Conservation (phyloP, 148 eudicot species). For the Diospyros lotus region DNA sequence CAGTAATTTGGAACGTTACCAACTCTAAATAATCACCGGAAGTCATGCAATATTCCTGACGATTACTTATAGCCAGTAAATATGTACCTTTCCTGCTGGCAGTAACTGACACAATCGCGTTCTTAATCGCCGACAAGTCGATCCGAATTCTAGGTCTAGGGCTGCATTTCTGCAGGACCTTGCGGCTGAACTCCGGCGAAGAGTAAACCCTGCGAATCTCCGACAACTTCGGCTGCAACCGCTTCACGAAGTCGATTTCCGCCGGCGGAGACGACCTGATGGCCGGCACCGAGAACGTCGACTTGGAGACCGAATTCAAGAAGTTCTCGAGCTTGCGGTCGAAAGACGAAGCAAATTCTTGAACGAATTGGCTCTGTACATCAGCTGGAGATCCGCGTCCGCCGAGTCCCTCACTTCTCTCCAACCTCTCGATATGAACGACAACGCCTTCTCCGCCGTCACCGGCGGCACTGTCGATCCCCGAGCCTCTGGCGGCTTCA, state of each 20-base stretch:
- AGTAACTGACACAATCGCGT: slow-evolving; percentile 61
- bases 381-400: slow-evolving; percentile 72
- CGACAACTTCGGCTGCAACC: slow-evolving; percentile 61
- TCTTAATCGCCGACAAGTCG: slow-evolving; percentile 73
- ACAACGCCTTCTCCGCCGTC: no score
- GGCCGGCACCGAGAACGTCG: slow-evolving; percentile 47
- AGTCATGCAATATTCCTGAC: no score
- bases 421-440: no score
- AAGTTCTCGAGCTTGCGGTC: slow-evolving; percentile 77
- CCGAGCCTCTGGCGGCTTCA: no score
- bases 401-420: slow-evolving; percentile 72
- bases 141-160: slow-evolving; percentile 53
- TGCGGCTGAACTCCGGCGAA: slow-evolving; percentile 66
- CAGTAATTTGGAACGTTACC: no score
- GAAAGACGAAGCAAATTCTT: slow-evolving; percentile 64
- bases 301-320: slow-evolving; percentile 49
- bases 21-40: no score
- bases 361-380: slow-evolving; percentile 72
- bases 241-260: slow-evolving; percentile 70
- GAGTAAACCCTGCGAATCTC: slow-evolving; percentile 81
- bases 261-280: slow-evolving; percentile 32
- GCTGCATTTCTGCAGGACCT: slow-evolving; percentile 64
- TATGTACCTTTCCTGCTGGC: slow-evolving; percentile 23
- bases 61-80: no score
- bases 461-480: no score